Evolutionary conservation across 129 eudicot genomes (phyloP).

Genomic region (Pseudognaphalium luteoalbum): DNA sequence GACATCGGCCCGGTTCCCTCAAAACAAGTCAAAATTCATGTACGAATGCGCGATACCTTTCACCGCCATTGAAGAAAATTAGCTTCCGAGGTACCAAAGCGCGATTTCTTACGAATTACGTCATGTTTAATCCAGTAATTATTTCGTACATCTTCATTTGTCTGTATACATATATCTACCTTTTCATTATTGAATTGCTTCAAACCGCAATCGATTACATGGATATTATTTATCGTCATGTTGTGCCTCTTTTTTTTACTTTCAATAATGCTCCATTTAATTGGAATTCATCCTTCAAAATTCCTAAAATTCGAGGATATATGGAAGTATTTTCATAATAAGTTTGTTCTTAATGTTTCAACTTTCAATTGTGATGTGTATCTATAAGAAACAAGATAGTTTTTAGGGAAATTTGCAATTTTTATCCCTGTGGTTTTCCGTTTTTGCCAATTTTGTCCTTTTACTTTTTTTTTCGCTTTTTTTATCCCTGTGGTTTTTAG

Average conservation of each 20-base stretch:
- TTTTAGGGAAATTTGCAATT: too few species aligned
- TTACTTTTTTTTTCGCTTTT: too few species aligned
- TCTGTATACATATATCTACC: not conserved
- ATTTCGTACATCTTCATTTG: not conserved
- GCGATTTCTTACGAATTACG: slow-evolving; percentile 21
- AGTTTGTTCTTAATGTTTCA: not conserved
- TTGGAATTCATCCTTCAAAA: slow-evolving; percentile 18
- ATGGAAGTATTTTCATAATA: not conserved
- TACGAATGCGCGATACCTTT: not conserved
- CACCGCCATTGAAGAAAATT: slow-evolving; percentile 20
- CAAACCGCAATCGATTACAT: not conserved
- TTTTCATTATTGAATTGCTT: not conserved
- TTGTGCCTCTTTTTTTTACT: slow-evolving; percentile 11
- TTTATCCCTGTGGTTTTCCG: too few species aligned
- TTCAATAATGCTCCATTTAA: not conserved
- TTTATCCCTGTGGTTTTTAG: too few species aligned
- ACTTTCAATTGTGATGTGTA: not conserved
- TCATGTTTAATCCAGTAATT: not conserved
- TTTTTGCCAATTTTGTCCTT: too few species aligned
- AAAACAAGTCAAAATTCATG: not conserved
- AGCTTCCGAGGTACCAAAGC: slow-evolving; percentile 9
- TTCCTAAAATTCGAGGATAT: slow-evolving; percentile 14
- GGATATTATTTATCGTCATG: not conserved
- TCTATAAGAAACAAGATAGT: not conserved
- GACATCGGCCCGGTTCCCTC: not conserved